Conservation (phyloP, 495 filamentous ascomycete species). For the Tuber umbilicatum region DNA sequence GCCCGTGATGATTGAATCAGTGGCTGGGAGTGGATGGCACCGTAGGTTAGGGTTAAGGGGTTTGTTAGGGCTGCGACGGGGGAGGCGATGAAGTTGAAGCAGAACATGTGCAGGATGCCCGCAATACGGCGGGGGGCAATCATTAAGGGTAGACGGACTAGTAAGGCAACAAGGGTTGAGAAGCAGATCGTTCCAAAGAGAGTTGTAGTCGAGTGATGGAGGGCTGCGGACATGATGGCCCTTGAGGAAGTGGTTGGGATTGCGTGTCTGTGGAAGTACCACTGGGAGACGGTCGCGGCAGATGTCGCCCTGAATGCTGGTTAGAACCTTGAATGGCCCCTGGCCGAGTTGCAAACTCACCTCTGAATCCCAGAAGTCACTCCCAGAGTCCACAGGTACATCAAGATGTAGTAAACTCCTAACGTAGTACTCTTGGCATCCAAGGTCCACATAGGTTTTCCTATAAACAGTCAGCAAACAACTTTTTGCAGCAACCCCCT, state of each 20-base stretch:
- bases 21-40: constrained; percentile 84
- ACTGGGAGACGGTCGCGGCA: constrained; percentile 91
- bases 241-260: constrained; percentile 66
- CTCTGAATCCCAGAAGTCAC: constrained; percentile 76
- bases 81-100: constrained; percentile 73
- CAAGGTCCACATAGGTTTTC: constrained; percentile 35
- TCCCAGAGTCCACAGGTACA: constrained; percentile 91
- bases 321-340: constrained; percentile 11
- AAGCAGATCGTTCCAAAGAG: constrained; percentile 91
- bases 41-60: constrained; percentile 83
- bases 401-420: constrained; percentile 77
- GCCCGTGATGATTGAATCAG: constrained; percentile 67
- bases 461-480: constrained; percentile 25
- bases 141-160: constrained; percentile 78
- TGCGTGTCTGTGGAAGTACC: constrained; percentile 93
- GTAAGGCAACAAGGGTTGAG: constrained; percentile 68
- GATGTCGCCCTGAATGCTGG: constrained; percentile 59
- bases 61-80: constrained; percentile 79
- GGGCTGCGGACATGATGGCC: constrained; percentile 73
- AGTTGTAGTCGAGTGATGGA: constrained; percentile 70
- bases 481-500: not conserved
- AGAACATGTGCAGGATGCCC: constrained; percentile 49
- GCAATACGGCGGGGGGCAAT: constrained; percentile 69
- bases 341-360: constrained; percentile 14
- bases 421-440: constrained; percentile 86